Evolutionary conservation across 257 asterid species (phyloP), one percentile per base, ranked within the genome.

Genomic region (Hygrophila difformis): DNA sequence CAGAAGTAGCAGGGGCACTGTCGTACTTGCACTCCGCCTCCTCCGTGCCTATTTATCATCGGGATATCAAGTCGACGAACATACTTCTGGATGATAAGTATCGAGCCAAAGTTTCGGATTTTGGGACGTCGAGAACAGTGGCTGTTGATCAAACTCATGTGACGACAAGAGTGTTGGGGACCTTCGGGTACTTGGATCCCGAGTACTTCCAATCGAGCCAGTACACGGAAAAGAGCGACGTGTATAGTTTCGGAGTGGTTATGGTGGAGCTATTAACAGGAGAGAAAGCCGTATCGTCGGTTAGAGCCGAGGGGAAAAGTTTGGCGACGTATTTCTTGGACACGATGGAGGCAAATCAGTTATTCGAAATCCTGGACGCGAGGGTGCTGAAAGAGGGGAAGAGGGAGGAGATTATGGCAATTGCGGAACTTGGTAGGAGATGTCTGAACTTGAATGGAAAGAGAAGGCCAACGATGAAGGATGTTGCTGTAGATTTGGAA

Each of bases 151-250:
- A 71, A 37, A 71, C 74, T 22, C 78, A 71, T 46, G 8, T 66
- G 43, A 71, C 78, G 5, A 71, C 73, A 6, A 16, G 67, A 31
- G 71, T 71, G 1, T 13, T 54, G 12, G 78, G 75, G 17, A 71
- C 78, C 5, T 66, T 71, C 1, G 78, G 74, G 2, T 66, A 71
- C 57, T 53, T 71, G 44, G 78, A 71, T 59, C 78, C 78, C 0
- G 78, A 71, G 36, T 71, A 71, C 40, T 72, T 67, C 49, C 66
- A 47, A 11, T 66, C 74, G 1, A 66, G 68, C 28, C 74, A 62
- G 23, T 71, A 49, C 46, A 71, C 71, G 0, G 72, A 67, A 0
- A 72, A 67, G 64, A 72, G 75, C 4, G 70, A 72, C 1, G 76
- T 64, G 1, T 72, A 68, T 11, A 68, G 69, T n/a, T 72, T 68